A percentile compares a stretch with the other conserved stretches of the same genome.
Evolutionary conservation across 164 flowering plant species (phyloP).

Genomic region (Platanus orientalis): DNA sequence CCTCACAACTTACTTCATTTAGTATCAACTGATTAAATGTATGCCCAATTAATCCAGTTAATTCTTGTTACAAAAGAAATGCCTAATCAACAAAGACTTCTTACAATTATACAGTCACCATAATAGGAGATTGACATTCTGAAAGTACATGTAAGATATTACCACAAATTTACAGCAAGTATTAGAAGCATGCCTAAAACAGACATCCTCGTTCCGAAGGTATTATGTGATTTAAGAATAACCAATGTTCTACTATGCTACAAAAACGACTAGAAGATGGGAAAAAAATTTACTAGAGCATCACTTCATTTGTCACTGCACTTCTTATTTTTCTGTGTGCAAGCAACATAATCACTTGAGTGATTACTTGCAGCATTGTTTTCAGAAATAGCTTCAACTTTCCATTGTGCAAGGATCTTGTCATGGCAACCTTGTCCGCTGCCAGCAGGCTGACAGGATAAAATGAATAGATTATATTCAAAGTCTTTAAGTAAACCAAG

Average conservation of each 20-base stretch:
- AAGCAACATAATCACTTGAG: conserved; percentile 41
- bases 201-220: not conserved
- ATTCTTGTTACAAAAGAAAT: not conserved
- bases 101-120: not conserved
- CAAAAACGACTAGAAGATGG: not conserved
- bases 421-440: conserved; percentile 22
- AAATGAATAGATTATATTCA: not conserved
- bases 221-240: not conserved
- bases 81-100: not conserved
- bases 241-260: not conserved
- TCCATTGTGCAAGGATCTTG: conserved; percentile 37
- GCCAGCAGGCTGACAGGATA: conserved; percentile 25
- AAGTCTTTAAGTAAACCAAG: not conserved
- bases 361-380: conserved; percentile 53
- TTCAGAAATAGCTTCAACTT: conserved; percentile 42
- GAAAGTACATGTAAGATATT: not conserved
- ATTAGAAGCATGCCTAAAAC: not conserved
- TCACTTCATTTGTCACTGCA: conserved; percentile 68
- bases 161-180: not conserved
- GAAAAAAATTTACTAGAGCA: conserved; percentile 63
- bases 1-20: not conserved
- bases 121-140: not conserved
- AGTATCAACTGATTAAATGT: not conserved
- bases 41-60: not conserved
- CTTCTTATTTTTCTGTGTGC: conserved; percentile 35